Evolutionary conservation across 2,329 filamentous ascomycete species (phyloP).

Genomic region (Paracoccidioides brasiliensis): DNA sequence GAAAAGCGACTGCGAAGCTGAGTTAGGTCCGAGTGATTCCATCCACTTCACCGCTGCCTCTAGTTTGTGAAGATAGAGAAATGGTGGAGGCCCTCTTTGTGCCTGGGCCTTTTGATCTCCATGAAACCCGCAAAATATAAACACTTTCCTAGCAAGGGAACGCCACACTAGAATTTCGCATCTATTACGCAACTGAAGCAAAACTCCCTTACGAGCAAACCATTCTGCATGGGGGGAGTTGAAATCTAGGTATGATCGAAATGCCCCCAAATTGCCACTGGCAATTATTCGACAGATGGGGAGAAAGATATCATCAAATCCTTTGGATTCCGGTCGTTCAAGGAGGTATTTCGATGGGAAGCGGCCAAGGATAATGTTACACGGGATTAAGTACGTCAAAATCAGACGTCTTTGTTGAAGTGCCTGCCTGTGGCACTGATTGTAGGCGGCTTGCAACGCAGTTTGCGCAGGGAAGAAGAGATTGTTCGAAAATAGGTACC

Average conservation of each 20-base stretch:
- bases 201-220: slow-evolving; percentile 62
- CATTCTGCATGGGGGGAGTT: slow-evolving; percentile 48
- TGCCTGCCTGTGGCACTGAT: slow-evolving; percentile 51
- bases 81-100: slow-evolving; percentile 49
- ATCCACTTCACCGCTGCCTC: slow-evolving; percentile 50
- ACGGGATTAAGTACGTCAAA: slow-evolving; percentile 68
- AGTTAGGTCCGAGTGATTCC: slow-evolving; percentile 31
- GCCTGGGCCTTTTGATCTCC: slow-evolving; percentile 34
- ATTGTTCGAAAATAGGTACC: slow-evolving; percentile 74
- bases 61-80: slow-evolving; percentile 59
- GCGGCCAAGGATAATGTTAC: slow-evolving; percentile 71
- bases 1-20: not conserved
- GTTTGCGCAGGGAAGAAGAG: slow-evolving; percentile 66
- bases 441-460: slow-evolving; percentile 66
- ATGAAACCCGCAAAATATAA: slow-evolving; percentile 63
- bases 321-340: slow-evolving; percentile 54
- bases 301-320: slow-evolving; percentile 52
- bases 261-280: slow-evolving; percentile 59
- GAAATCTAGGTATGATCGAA: slow-evolving; percentile 53
- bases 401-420: slow-evolving; percentile 62
- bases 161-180: slow-evolving; percentile 77
- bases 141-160: slow-evolving; percentile 62
- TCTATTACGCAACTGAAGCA: slow-evolving; percentile 62
- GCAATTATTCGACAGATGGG: slow-evolving; percentile 62
- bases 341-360: slow-evolving; percentile 60